Conservation (phyloP, 2,329 filamentous ascomycete species). For the Colletotrichum incanum region DNA sequence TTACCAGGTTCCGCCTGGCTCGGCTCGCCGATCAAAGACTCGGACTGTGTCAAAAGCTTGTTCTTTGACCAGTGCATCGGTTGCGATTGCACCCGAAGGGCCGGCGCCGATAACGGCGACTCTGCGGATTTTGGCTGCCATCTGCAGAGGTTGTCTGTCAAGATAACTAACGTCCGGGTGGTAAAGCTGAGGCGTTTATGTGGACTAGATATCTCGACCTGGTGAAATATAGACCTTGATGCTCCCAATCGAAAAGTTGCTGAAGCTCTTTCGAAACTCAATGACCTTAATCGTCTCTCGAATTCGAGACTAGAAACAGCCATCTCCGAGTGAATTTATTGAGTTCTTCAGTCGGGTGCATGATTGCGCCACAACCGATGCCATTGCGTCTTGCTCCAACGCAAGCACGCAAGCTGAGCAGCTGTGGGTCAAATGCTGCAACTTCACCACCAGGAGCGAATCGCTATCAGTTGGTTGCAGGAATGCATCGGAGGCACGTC, state of each 20-base stretch:
- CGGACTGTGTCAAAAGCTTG: slow-evolving; percentile 68
- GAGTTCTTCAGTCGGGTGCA: background rate
- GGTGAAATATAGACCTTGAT: background rate
- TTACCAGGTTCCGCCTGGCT: slow-evolving; percentile 70
- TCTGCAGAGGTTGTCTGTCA: background rate
- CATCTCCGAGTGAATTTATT: slow-evolving; percentile 11
- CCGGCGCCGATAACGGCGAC: slow-evolving; percentile 73
- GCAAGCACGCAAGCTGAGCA: slow-evolving; percentile 34
- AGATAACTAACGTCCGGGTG: too few species aligned
- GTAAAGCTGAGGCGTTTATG: background rate
- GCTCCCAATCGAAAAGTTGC: background rate
- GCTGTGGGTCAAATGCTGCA: slow-evolving; percentile 19
- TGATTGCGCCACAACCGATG: slow-evolving; percentile 27
- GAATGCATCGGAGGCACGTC: background rate
- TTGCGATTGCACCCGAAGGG: slow-evolving; percentile 70
- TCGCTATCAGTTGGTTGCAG: background rate
- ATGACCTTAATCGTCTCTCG: accelerated
- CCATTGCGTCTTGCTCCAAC: slow-evolving; percentile 35
- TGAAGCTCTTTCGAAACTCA: background rate
- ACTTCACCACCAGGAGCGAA: slow-evolving; percentile 5
- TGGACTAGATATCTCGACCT: background rate
- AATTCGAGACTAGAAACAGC: too few species aligned
- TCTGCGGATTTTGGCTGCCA: slow-evolving; percentile 37
- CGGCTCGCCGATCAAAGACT: slow-evolving; percentile 72
- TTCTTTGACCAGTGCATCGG: slow-evolving; percentile 71